These are phyloP conservation scores for Trametes cinnabarina DNA, from an alignment of 768 basidiomycete genomes.

Conservation along the genomic window DNA sequence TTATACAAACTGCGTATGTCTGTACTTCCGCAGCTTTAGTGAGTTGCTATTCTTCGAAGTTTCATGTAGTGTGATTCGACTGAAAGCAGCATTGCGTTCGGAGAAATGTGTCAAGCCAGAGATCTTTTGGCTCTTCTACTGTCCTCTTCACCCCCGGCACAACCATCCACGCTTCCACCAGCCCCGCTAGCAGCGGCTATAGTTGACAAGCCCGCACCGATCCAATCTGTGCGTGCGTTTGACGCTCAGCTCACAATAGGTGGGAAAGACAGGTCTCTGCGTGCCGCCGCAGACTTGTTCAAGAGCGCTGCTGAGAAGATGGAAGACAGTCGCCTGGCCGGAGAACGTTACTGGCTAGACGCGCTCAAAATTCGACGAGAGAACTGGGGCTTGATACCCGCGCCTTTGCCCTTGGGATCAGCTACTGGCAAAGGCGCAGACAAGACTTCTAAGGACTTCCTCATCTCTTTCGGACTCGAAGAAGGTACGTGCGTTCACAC, in stretches of 20 bases:
- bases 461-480: slow-evolving; percentile 78
- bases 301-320: slow-evolving; percentile 67
- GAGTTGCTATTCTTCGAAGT: slow-evolving; percentile 32
- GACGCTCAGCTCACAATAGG: slow-evolving; percentile 49
- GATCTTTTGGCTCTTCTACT: slow-evolving; percentile 66
- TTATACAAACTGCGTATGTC: slow-evolving; percentile 71
- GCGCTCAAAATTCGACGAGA: slow-evolving; percentile 71
- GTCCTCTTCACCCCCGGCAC: slow-evolving; percentile 38
- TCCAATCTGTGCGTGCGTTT: slow-evolving; percentile 36
- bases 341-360: slow-evolving; percentile 80
- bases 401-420: slow-evolving; percentile 70
- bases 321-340: slow-evolving; percentile 56
- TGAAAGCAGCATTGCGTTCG: slow-evolving; percentile 59
- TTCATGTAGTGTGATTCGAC: slow-evolving; percentile 7
- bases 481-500: slow-evolving; percentile 54
- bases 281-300: slow-evolving; percentile 71
- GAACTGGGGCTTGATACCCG: slow-evolving; percentile 81
- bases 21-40: slow-evolving; percentile 71
- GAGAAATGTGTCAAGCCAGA: slow-evolving; percentile 76
- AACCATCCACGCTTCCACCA: slow-evolving; percentile 10
- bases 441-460: slow-evolving; percentile 76
- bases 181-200: slow-evolving; percentile 55
- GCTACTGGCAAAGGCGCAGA: slow-evolving; percentile 75
- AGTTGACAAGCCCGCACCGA: slow-evolving; percentile 64
- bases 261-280: slow-evolving; percentile 75